These are phyloP conservation scores for Xerocomellus amylosporus DNA, from an alignment of 768 basidiomycete species.

Conservation along the genomic window DNA sequence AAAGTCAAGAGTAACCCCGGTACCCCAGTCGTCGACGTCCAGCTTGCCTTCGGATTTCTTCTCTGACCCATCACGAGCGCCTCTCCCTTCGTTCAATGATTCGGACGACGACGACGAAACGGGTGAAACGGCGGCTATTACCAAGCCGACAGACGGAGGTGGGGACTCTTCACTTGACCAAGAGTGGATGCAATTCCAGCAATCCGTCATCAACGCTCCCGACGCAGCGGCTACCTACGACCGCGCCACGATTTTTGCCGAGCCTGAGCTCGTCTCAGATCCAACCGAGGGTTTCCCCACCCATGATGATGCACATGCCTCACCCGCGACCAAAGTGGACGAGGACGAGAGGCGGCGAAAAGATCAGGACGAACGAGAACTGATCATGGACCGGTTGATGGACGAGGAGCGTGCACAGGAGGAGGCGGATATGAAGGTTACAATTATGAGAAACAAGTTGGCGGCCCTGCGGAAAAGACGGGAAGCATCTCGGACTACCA, in stretches of 20 bases:
- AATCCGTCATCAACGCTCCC: constrained; percentile 50
- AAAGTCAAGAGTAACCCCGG: constrained; percentile 28
- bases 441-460: constrained; percentile 59
- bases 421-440: constrained; percentile 78
- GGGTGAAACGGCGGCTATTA: constrained; percentile 4
- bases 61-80: constrained; percentile 65
- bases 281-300: constrained; percentile 49
- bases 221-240: constrained; percentile 52
- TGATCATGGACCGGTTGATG: constrained; percentile 81
- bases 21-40: constrained; percentile 11
- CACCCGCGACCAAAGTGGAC: constrained; percentile 6
- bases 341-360: constrained; percentile 47
- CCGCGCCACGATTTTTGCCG: constrained; percentile 67
- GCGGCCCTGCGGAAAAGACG: constrained; percentile 54
- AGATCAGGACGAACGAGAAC: constrained; percentile 70
- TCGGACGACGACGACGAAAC: constrained; percentile 44
- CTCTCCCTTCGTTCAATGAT: constrained; percentile 34
- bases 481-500: constrained; percentile 31
- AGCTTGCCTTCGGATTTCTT: constrained; percentile 71
- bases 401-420: constrained; percentile 87
- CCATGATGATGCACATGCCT: constrained; percentile 26
- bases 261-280: constrained; percentile 55
- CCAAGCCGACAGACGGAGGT: background rate
- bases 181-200: constrained; percentile 75
- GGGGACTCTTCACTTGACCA: constrained; percentile 47